These are phyloP conservation scores for Hibiscus mutabilis DNA, from an alignment of 345 rosid genomes.

Conservation along the genomic window DNA sequence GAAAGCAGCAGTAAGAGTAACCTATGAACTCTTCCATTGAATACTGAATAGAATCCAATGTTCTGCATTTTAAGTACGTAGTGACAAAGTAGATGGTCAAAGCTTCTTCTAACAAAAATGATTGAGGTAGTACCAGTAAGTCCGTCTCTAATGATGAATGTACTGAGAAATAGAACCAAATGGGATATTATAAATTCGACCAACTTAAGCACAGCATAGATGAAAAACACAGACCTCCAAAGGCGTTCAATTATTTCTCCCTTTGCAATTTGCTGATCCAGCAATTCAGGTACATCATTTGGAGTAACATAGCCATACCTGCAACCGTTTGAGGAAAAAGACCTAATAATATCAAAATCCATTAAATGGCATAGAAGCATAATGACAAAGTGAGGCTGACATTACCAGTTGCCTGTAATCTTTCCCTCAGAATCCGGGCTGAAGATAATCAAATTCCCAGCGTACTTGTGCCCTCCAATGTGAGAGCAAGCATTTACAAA, in stretches of 20 bases:
- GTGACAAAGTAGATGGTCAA: background rate
- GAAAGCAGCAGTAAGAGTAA: background rate
- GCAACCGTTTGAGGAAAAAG: conserved; percentile 6
- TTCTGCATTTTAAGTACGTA: background rate
- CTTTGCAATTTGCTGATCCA: conserved; percentile 80
- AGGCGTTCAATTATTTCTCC: conserved; percentile 59
- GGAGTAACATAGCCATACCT: conserved; percentile 99
- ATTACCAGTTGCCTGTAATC: conserved; percentile 72
- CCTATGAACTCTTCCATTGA: background rate
- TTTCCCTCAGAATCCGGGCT: conserved; percentile 62
- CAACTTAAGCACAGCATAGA: background rate
- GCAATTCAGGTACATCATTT: conserved; percentile 71
- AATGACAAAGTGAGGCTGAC: background rate
- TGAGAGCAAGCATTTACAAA: conserved; percentile 77
- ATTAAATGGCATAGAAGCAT: background rate
- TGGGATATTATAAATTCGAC: background rate
- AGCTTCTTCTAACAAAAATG: background rate
- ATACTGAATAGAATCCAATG: background rate
- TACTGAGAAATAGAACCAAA: background rate
- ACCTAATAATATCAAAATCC: background rate
- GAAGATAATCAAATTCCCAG: conserved; percentile 83
- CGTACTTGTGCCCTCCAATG: conserved; percentile 92
- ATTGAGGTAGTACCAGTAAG: background rate
- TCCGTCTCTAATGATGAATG: background rate
- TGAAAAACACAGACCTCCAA: background rate